Evolutionary conservation across 2,329 filamentous ascomycete species (phyloP).

Genomic region (Aspergillus sojae): DNA sequence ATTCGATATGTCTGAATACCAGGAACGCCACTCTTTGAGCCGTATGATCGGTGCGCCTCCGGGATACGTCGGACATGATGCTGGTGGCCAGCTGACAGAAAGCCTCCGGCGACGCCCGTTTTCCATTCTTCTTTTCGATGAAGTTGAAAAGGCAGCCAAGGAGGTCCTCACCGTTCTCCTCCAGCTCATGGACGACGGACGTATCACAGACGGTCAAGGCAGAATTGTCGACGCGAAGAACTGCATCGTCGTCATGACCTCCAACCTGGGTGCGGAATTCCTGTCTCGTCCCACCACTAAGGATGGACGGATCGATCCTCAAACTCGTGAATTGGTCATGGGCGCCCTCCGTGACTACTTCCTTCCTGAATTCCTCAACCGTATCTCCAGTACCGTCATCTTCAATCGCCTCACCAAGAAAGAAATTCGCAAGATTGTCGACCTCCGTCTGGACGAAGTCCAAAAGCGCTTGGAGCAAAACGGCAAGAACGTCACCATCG

Average conservation of each 20-base stretch:
- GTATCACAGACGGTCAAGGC: slow-evolving; percentile 97
- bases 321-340: slow-evolving; percentile 88
- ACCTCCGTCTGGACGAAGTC: slow-evolving; percentile 83
- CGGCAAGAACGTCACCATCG: slow-evolving; percentile 79
- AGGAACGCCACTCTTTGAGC: slow-evolving; percentile 92
- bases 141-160: slow-evolving; percentile 98
- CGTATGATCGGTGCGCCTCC: slow-evolving; percentile 98
- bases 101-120: slow-evolving; percentile 91
- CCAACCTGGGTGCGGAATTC: slow-evolving; percentile 92
- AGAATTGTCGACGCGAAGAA: slow-evolving; percentile 93
- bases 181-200: slow-evolving; percentile 99
- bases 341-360: slow-evolving; percentile 91
- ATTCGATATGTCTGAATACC: slow-evolving; percentile 99
- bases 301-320: slow-evolving; percentile 82
- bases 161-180: slow-evolving; percentile 94
- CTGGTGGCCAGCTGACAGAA: slow-evolving; percentile 94
- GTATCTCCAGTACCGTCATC: slow-evolving; percentile 93
- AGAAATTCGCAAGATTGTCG: slow-evolving; percentile 95
- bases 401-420: slow-evolving; percentile 91
- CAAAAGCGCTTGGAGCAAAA: slow-evolving; percentile 89
- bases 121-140: slow-evolving; percentile 96
- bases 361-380: slow-evolving; percentile 97
- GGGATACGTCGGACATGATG: slow-evolving; percentile 94
- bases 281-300: slow-evolving; percentile 76
- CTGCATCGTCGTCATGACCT: slow-evolving; percentile 99